Base-by-base conservation (phyloP, 257 asterid species). In the Eucommia ulmoides region DNA sequence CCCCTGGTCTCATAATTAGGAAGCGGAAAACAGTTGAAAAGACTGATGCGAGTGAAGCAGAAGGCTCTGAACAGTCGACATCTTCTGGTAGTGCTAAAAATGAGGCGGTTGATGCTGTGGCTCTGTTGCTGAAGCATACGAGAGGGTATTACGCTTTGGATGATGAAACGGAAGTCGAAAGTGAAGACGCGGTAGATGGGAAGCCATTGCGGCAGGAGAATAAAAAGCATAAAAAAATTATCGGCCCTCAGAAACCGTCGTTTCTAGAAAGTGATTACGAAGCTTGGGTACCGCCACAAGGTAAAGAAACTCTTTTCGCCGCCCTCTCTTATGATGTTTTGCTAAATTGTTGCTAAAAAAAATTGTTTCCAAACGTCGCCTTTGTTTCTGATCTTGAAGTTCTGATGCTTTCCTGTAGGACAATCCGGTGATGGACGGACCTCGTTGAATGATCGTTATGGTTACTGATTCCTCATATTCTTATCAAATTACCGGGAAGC, bases 401-500 rank as follows among this genome's bases (percentile, higher is more conserved):
- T 55, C 50, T 50, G 52, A 16, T 53, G 29, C 24, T 72, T 67
- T 18, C 50, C 41, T 79, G n/a, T n/a, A 88, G 95, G 95, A 42
- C 97, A 89, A 77, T 85, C 94, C 0, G 96, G 98, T 18, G 98
- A 89, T 52, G 96, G 93, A 14, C 88, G 96, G 15, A 89, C 94
- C 26, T 74, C 96, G 1, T 61, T 89, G 64, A 85, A 89, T 59
- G 96, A 89, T 58, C 94, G 86, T 22, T 68, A 76, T 57, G 98
- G 98, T 38, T 89, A 85, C 71, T 89, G 54, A 74, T 35, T 35
- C 44, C 15, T 6, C 11, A 35, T 35, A 35, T 1, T n/a, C n/a
- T n/a, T n/a, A n/a, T n/a, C n/a, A n/a, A n/a, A n/a, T n/a, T n/a
- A n/a, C n/a, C n/a, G n/a, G n/a, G n/a, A n/a, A n/a, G n/a, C n/a